Percentiles rank a stretch among this genome's conserved stretches.
phyloP scores from a whole-genome alignment of 2,329 filamentous ascomycete species.

The Trichoderma hamatum region DNA sequence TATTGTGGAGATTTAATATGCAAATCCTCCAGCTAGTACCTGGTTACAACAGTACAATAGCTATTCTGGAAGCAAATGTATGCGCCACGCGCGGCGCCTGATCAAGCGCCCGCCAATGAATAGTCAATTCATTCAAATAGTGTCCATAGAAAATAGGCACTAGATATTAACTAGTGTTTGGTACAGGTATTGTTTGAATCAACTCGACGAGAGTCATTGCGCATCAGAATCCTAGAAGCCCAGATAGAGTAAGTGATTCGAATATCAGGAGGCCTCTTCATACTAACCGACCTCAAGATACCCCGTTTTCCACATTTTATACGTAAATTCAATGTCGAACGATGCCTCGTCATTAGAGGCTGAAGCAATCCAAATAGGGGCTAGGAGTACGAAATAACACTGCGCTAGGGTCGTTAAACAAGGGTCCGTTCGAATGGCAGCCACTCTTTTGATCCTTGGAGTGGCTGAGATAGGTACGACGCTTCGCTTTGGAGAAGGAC shows the following conservation, averaged over 20 bases:
- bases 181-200: not conserved
- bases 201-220: not conserved
- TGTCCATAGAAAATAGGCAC: not conserved
- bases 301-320: not conserved
- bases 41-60: not conserved
- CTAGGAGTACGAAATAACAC: not conserved
- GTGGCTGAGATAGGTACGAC: conserved; percentile 20
- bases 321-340: not conserved
- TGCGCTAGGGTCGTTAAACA: not conserved
- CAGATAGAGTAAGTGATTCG: not conserved
- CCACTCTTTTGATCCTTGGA: not conserved
- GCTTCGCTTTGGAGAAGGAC: not conserved
- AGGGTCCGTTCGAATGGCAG: not conserved
- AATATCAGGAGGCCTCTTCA: conserved; percentile 12
- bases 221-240: not conserved
- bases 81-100: not conserved
- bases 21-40: not conserved
- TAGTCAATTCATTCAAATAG: not conserved
- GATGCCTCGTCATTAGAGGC: not conserved
- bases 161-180: not conserved
- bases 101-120: not conserved
- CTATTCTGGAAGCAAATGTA: not conserved
- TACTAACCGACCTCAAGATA: not conserved
- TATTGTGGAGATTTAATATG: not conserved
- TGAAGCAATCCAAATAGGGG: conserved; percentile 9